Conservation (phyloP, 2,329 filamentous ascomycete genomes). For the Aspergillus phoenicis region DNA sequence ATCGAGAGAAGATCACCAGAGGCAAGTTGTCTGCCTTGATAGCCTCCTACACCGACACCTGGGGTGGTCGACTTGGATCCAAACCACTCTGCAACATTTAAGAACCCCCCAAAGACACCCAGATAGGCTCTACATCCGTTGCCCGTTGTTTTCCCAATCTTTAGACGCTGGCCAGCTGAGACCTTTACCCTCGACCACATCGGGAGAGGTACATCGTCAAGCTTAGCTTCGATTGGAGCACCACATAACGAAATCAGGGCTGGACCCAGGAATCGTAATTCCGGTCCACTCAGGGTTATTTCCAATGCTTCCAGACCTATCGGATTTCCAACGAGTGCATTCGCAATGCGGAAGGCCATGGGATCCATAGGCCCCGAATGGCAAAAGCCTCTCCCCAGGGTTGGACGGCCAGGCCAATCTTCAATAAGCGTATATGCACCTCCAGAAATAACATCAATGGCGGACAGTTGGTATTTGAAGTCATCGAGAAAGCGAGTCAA, state of each 20-base stretch:
- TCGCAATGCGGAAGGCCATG: slow-evolving; percentile 60
- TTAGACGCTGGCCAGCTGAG: slow-evolving; percentile 55
- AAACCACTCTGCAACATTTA: slow-evolving; percentile 59
- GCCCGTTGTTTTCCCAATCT: slow-evolving; percentile 56
- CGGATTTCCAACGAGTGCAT: slow-evolving; percentile 61
- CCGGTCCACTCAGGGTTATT: slow-evolving; percentile 62
- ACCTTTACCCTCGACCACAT: slow-evolving; percentile 61
- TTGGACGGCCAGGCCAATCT: slow-evolving; percentile 60
- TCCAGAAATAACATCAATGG: slow-evolving; percentile 59
- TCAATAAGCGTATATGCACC: slow-evolving; percentile 63
- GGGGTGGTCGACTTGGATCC: slow-evolving; percentile 63
- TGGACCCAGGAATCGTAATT: slow-evolving; percentile 57
- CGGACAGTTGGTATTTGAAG: slow-evolving; percentile 54
- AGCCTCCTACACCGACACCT: slow-evolving; percentile 60
- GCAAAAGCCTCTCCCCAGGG: slow-evolving; percentile 60
- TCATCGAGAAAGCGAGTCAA: slow-evolving; percentile 59
- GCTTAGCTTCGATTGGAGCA: slow-evolving; percentile 53
- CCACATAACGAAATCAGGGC: slow-evolving; percentile 62
- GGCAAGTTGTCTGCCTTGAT: slow-evolving; percentile 60
- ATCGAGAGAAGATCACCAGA: slow-evolving; percentile 58
- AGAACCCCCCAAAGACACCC: slow-evolving; percentile 59
- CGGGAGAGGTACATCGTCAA: slow-evolving; percentile 54
- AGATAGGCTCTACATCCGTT: slow-evolving; percentile 62
- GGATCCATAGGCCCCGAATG: slow-evolving; percentile 65
- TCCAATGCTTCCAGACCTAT: slow-evolving; percentile 58